Evolutionary conservation across 1,284 basidiomycete species (phyloP).

Genomic region (Papiliotrema fonsecae): DNA sequence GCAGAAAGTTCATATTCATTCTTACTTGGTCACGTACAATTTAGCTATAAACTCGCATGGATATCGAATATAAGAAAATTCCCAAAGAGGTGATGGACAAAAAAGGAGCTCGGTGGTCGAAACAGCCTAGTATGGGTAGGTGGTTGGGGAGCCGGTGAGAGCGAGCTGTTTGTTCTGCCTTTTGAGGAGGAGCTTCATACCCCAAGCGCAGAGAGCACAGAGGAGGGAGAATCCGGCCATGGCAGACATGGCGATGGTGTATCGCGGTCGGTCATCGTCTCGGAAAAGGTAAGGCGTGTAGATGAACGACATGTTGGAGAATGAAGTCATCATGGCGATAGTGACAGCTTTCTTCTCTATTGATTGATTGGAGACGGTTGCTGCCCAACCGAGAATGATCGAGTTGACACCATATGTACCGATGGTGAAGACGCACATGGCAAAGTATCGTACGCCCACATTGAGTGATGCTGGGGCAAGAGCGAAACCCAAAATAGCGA

Average conservation of each 20-base stretch:
- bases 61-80: too few relatives aligned
- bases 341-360: constrained; percentile 34
- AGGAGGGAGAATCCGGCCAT: constrained; percentile 21
- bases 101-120: too few relatives aligned
- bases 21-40: too few relatives aligned
- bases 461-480: constrained; percentile 23
- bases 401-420: constrained; percentile 34
- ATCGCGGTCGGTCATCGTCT: constrained; percentile 19
- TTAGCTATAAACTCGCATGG: too few relatives aligned
- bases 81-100: too few relatives aligned
- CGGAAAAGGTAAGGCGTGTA: constrained; percentile 33
- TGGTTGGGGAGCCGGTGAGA: not conserved
- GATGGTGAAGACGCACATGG: constrained; percentile 27
- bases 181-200: constrained; percentile 14
- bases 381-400: constrained; percentile 35
- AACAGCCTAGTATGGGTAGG: not conserved
- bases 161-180: constrained; percentile 11
- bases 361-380: constrained; percentile 31
- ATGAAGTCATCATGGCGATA: constrained; percentile 24
- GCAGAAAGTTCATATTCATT: too few relatives aligned
- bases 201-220: constrained; percentile 10
- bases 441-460: constrained; percentile 26
- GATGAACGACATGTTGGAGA: constrained; percentile 29
- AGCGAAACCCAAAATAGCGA: constrained; percentile 24
- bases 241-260: constrained; percentile 13